phyloP scores from a whole-genome alignment of 306 rosid species.

The Mucuna pruriens region DNA sequence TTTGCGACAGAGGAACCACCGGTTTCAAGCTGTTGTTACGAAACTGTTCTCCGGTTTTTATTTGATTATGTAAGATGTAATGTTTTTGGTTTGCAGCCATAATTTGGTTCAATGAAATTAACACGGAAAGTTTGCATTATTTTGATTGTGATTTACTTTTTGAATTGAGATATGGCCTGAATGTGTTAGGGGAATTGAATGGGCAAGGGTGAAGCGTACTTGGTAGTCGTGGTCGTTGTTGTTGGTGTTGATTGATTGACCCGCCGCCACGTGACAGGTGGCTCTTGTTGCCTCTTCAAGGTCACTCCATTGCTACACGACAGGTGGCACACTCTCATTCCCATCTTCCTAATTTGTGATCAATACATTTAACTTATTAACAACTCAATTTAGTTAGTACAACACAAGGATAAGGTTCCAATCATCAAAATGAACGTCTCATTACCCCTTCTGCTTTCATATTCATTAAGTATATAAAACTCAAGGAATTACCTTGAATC shows the following conservation, averaged over 20 bases:
- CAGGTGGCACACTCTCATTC: neutral
- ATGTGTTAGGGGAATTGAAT: too few relatives aligned
- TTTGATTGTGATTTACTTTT: neutral
- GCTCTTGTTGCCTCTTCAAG: neutral
- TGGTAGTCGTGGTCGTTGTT: neutral
- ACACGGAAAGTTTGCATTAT: neutral
- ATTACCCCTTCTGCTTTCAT: too few relatives aligned
- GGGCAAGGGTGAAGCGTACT: conserved; percentile 4
- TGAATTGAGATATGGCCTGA: neutral
- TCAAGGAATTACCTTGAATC: neutral
- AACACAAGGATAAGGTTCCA: too few relatives aligned
- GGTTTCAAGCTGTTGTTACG: conserved; percentile 51
- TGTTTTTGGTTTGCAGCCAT: conserved; percentile 1
- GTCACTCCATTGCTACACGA: neutral
- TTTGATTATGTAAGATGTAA: conserved; percentile 30
- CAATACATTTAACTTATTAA: neutral
- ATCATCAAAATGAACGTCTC: too few relatives aligned
- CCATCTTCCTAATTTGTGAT: neutral
- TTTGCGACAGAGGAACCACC: conserved; percentile 55
- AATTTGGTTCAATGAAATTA: neutral
- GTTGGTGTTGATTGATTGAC: neutral
- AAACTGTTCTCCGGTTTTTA: conserved; percentile 24
- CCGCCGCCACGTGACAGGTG: conserved; percentile 46
- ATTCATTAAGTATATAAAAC: too few relatives aligned
- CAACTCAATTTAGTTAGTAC: neutral